Conservation (phyloP, 2,329 filamentous ascomycete genomes). For the Xylariomycetidae sp. region DNA sequence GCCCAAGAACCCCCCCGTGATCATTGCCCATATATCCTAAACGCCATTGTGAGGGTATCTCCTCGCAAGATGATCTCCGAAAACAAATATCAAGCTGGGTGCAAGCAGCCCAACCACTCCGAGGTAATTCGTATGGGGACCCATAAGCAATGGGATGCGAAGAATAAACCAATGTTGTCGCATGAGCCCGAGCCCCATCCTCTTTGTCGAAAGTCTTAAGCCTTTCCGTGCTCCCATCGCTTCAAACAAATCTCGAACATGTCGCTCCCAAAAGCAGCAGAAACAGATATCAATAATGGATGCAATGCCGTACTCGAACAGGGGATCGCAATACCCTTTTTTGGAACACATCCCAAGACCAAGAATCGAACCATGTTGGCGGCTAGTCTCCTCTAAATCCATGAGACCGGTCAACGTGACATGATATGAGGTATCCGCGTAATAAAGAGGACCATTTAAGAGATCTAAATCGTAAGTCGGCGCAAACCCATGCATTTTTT, state of each 20-base stretch:
- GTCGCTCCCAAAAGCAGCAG: constrained; percentile 17
- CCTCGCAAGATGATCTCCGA: constrained; percentile 22
- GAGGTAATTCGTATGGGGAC: constrained; percentile 13
- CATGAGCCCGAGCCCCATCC: constrained; percentile 19
- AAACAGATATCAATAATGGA: constrained; percentile 13
- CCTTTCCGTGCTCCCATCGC: constrained; percentile 22
- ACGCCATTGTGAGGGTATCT: constrained; percentile 29
- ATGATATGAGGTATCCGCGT: constrained; percentile 19
- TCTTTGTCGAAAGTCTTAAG: constrained; percentile 23
- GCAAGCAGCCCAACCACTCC: too few species aligned
- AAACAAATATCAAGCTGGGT: too few species aligned
- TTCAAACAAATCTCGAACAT: constrained; percentile 21
- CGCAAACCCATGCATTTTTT: constrained; percentile 16
- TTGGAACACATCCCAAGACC: constrained; percentile 16
- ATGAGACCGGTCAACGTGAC: constrained; percentile 15
- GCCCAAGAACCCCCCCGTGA: constrained; percentile 2
- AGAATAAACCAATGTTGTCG: constrained; percentile 20
- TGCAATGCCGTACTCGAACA: constrained; percentile 13
- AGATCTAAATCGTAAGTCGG: constrained; percentile 19
- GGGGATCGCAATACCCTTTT: constrained; percentile 13
- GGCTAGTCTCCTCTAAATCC: constrained; percentile 19
- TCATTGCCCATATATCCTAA: constrained; percentile 15
- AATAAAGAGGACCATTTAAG: constrained; percentile 17
- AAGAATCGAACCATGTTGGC: constrained; percentile 15
- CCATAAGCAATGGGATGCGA: constrained; percentile 22